Evolutionary conservation across 495 filamentous ascomycete genomes (phyloP).

Genomic region (Hypoxylon cercidicola): DNA sequence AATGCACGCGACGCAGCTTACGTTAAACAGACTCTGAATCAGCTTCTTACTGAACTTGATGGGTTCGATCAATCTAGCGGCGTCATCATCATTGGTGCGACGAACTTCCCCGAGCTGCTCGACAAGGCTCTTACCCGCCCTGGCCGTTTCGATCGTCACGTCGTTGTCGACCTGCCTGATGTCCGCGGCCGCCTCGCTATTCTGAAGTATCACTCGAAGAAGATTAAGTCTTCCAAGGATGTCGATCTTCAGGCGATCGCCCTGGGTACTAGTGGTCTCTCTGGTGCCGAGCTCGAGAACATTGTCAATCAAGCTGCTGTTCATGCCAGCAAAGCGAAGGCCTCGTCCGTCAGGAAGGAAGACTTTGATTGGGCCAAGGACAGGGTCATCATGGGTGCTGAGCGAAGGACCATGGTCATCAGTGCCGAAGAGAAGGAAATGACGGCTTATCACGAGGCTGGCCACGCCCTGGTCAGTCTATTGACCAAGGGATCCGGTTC

Average conservation of each 20-base stretch:
- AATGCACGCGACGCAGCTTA: constrained; percentile 96
- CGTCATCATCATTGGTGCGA: constrained; percentile 94
- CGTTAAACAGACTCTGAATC: constrained; percentile 95
- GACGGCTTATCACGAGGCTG: constrained; percentile 98
- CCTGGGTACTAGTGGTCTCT: constrained; percentile 87
- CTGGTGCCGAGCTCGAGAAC: constrained; percentile 94
- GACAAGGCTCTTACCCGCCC: constrained; percentile 95
- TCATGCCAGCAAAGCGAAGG: constrained; percentile 83
- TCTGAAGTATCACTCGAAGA: constrained; percentile 89
- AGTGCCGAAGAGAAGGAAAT: constrained; percentile 84
- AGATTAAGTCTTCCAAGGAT: constrained; percentile 78
- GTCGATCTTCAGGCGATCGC: constrained; percentile 87
- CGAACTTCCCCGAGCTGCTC: constrained; percentile 92
- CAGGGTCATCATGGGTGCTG: constrained; percentile 97
- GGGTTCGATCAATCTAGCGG: constrained; percentile 94
- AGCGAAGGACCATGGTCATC: constrained; percentile 87
- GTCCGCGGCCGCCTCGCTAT: constrained; percentile 95
- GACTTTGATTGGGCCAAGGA: constrained; percentile 99
- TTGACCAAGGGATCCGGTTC: constrained; percentile 73
- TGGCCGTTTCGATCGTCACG: constrained; percentile 93
- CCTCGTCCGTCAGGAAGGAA: constrained; percentile 72
- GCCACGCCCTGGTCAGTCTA: constrained; percentile 89
- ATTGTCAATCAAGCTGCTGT: constrained; percentile 96
- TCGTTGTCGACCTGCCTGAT: constrained; percentile 88
- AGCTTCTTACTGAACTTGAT: constrained; percentile 96